Evolutionary conservation across 2,329 filamentous ascomycete genomes (phyloP), one percentile per base, ranked within the genome.

Genomic region (Botrytis deweyae): DNA sequence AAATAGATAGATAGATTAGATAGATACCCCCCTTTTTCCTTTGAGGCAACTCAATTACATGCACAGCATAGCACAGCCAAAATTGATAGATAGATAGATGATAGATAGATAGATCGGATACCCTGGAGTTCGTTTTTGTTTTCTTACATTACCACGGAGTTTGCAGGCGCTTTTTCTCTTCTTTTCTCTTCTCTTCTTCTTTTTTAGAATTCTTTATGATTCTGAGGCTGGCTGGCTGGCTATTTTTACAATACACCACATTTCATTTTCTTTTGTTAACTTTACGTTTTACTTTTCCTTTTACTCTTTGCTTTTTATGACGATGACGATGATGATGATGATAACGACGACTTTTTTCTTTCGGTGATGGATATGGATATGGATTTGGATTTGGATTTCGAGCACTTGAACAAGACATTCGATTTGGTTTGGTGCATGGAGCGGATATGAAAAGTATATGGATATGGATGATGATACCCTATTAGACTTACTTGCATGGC

Each of bases 391-490:
- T 29, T 40, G 65, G 33, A 52, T 49, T 42, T 65, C 18, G 10
- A 14, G 49, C 49, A 52, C 14, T 14, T 52, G 49, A 2, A 65
- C 25, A 29, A 18, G 25, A 36, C 49, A 42, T n/a, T 55, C 14
- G 49, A 12, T 42, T 58, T 68, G 36, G 65, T 40, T 58, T 68
- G 65, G 65, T 40, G 36, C 65, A n/a, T 63, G 61, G 22, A 63
- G 40, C 7, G 36, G 12, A 36, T 36, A 38, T 38, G 22, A 49
- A 52, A n/a, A 40, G 46, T n/a, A 55, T 14, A 40, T 68, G 46
- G 16, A 68, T 42, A 55, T 67, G 38, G n/a, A 69, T 42, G 66
- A 69, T 69, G 66, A 69, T 69, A 58, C 66, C 49, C 36, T n/a
- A 42, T 18, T 68, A 25, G 65, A 16, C 65, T 67, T 38, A 14